phyloP scores from a whole-genome alignment of 495 filamentous ascomycete species.

The Pyrenopolyporus hunteri region DNA sequence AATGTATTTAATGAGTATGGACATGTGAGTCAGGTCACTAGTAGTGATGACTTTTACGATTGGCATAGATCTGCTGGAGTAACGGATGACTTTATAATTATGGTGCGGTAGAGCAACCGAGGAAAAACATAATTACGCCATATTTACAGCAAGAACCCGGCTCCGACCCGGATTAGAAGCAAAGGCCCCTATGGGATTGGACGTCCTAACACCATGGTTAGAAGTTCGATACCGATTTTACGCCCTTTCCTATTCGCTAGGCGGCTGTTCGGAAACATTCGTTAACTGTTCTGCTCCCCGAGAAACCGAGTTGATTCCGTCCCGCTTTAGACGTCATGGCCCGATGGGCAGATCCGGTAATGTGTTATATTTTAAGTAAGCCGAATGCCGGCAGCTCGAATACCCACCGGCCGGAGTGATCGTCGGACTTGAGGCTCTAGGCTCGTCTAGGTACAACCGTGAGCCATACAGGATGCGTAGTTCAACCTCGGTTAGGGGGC shows the following conservation, averaged over 20 bases:
- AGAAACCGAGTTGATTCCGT: conserved; percentile 31
- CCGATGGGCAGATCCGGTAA: conserved; percentile 19
- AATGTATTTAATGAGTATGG: conserved; percentile 92
- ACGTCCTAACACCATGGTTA: conserved; percentile 9
- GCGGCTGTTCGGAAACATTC: conserved; percentile 7
- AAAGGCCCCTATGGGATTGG: neutral
- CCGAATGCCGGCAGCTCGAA: conserved; percentile 27
- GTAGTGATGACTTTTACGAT: conserved; percentile 12
- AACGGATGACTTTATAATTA: conserved; percentile 22
- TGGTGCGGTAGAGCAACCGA: neutral
- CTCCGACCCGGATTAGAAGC: conserved; percentile 1
- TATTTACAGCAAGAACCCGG: conserved; percentile 23
- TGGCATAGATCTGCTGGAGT: conserved; percentile 18
- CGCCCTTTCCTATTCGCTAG: neutral
- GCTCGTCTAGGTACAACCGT: conserved; percentile 16
- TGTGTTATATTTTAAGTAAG: conserved; percentile 4
- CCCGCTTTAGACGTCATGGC: conserved; percentile 23
- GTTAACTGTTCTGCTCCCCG: conserved; percentile 15
- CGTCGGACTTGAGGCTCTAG: conserved; percentile 26
- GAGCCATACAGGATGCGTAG: neutral
- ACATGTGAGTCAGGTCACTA: conserved; percentile 49
- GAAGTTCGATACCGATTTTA: conserved; percentile 9
- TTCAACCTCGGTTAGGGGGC: conserved; percentile 30
- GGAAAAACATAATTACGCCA: conserved; percentile 2
- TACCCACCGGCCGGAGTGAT: conserved; percentile 16